Conservation (phyloP, 1,139 yeast species). For the Candida freyschussii region DNA sequence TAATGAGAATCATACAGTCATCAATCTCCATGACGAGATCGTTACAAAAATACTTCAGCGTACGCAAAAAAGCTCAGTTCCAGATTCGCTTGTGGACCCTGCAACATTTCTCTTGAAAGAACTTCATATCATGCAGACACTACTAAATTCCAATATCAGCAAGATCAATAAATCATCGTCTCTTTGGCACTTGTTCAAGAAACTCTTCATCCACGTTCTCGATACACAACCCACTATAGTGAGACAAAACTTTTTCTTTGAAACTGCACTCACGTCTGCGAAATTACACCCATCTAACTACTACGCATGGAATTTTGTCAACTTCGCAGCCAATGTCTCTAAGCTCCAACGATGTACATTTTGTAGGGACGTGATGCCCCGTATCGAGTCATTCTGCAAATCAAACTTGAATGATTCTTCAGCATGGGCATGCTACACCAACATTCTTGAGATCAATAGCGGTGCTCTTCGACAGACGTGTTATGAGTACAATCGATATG, state of each 20-base stretch:
- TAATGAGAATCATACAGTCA: slow-evolving; percentile 35
- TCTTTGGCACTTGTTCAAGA: slow-evolving; percentile 36
- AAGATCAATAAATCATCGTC: slow-evolving; percentile 41
- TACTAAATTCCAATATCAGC: slow-evolving; percentile 34
- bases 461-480: slow-evolving; percentile 13
- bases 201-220: slow-evolving; percentile 21
- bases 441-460: slow-evolving; percentile 12
- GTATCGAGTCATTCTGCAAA: slow-evolving; percentile 31
- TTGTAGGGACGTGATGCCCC: slow-evolving; percentile 11
- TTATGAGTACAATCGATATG: slow-evolving; percentile 13
- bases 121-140: slow-evolving; percentile 24
- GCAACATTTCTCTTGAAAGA: slow-evolving; percentile 23
- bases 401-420: slow-evolving; percentile 38
- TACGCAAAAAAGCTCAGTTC: neutral
- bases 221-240: slow-evolving; percentile 5
- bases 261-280: slow-evolving; percentile 26
- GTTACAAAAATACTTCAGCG: slow-evolving; percentile 13
- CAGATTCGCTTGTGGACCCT: slow-evolving; percentile 13
- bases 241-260: slow-evolving; percentile 9
- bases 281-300: slow-evolving; percentile 38
- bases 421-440: slow-evolving; percentile 36
- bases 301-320: slow-evolving; percentile 38
- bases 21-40: slow-evolving; percentile 28
- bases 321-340: slow-evolving; percentile 30
- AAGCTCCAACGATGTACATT: slow-evolving; percentile 8